Conservation (phyloP, 1,284 basidiomycete species). For the Cutaneotrichosporon dermatis region DNA sequence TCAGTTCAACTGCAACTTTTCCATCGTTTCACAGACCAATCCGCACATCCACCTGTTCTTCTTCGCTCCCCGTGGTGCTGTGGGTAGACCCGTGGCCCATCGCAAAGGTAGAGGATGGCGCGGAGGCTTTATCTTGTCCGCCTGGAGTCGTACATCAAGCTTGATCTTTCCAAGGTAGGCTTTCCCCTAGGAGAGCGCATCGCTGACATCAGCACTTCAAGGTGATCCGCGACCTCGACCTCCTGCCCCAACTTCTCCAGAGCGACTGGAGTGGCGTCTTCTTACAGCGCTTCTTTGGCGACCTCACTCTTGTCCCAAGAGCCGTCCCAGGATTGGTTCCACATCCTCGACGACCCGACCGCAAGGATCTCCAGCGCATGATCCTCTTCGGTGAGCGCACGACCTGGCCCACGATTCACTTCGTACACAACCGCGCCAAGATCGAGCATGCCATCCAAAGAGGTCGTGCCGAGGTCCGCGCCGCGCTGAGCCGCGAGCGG, state of each 20-base stretch:
- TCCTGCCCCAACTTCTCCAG: slow-evolving; percentile 78
- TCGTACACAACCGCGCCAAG: slow-evolving; percentile 75
- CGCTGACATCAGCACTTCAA: slow-evolving; percentile 60
- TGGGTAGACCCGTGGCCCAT: slow-evolving; percentile 55
- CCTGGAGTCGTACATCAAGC: slow-evolving; percentile 90
- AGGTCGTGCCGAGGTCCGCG: slow-evolving; percentile 70
- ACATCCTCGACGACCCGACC: slow-evolving; percentile 75
- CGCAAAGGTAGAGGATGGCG: slow-evolving; percentile 61
- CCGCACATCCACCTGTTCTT: slow-evolving; percentile 99
- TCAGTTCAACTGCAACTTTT: slow-evolving; percentile 94
- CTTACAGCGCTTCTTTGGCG: slow-evolving; percentile 59
- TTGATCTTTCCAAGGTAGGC: slow-evolving; percentile 73
- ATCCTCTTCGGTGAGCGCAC: slow-evolving; percentile 78
- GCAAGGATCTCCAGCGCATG: slow-evolving; percentile 74
- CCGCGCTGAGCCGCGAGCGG: slow-evolving; percentile 45
- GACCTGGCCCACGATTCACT: slow-evolving; percentile 94
- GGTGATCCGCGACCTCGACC: slow-evolving; percentile 86
- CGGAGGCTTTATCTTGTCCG: slow-evolving; percentile 90
- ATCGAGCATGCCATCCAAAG: slow-evolving; percentile 66
- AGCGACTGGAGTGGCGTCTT: slow-evolving; percentile 96
- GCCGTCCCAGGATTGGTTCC: slow-evolving; percentile 74
- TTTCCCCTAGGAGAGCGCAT: background rate
- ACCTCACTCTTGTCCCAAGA: slow-evolving; percentile 69
- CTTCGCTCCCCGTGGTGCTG: slow-evolving; percentile 88
- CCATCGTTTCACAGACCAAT: slow-evolving; percentile 89